These are phyloP conservation scores for Coprinopsis cinerea DNA, from an alignment of 768 basidiomycete genomes.

Conservation along the genomic window DNA sequence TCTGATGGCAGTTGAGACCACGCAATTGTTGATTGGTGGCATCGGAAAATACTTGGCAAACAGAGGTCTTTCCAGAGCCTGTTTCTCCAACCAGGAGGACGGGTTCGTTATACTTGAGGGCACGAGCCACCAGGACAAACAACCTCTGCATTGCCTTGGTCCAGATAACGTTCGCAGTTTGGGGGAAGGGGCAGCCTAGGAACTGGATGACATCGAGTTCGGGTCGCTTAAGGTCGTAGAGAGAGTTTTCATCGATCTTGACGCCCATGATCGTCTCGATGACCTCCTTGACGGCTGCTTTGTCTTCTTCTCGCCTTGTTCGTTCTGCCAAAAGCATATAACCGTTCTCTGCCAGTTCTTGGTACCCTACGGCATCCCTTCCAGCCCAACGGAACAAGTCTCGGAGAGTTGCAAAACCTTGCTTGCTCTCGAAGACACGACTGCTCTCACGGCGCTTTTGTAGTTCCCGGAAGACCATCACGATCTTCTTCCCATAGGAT, in stretches of 20 bases:
- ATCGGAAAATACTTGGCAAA: conserved; percentile 85
- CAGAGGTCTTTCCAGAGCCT: conserved; percentile 95
- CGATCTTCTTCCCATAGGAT: conserved; percentile 87
- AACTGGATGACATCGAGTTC: conserved; percentile 35
- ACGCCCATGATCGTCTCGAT: conserved; percentile 89
- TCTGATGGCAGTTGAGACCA: conserved; percentile 92
- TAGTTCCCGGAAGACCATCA: conserved; percentile 86
- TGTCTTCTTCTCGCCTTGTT: conserved; percentile 79
- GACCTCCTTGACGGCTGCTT: conserved; percentile 83
- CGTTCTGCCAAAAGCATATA: conserved; percentile 97
- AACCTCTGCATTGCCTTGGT: conserved; percentile 89
- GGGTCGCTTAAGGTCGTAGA: conserved; percentile 57
- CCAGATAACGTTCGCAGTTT: conserved; percentile 69
- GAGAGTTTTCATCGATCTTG: conserved; percentile 58
- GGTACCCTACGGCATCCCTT: conserved; percentile 81
- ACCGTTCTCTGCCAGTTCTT: conserved; percentile 91
- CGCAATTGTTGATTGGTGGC: conserved; percentile 54
- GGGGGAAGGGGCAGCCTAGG: conserved; percentile 51
- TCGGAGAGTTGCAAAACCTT: conserved; percentile 93
- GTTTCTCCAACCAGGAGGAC: conserved; percentile 96
- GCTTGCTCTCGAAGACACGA: conserved; percentile 95
- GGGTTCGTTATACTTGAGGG: conserved; percentile 87
- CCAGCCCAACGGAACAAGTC: conserved; percentile 98
- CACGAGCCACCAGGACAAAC: conserved; percentile 79
- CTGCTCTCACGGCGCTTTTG: conserved; percentile 87